These are phyloP conservation scores for Aethionema arabicum DNA, from an alignment of 345 rosid species.

Conservation along the genomic window DNA sequence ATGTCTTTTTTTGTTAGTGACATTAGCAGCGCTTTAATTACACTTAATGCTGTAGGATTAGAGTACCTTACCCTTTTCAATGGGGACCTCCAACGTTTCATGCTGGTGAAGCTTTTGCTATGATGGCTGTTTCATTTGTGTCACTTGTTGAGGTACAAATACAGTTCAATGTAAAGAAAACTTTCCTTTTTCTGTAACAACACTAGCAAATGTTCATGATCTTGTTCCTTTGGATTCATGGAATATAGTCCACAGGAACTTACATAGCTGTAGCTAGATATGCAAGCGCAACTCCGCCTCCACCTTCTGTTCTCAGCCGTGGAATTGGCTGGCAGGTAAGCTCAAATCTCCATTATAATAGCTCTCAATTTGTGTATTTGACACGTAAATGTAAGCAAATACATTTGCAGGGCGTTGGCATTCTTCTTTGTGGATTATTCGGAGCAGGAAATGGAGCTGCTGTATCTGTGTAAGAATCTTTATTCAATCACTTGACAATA, in stretches of 20 bases:
- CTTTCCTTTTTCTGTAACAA: constrained; percentile 1
- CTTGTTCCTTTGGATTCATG: constrained; percentile 26
- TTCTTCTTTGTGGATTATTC: constrained; percentile 85
- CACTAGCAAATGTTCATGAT: background rate
- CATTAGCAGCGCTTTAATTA: background rate
- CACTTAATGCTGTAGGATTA: constrained; percentile 57
- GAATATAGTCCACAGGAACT: constrained; percentile 83
- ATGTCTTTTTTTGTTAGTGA: constrained; percentile 6
- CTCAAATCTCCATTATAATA: background rate
- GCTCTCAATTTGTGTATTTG: background rate
- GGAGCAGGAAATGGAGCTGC: constrained; percentile 95
- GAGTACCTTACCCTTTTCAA: constrained; percentile 96
- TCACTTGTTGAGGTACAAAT: constrained; percentile 77
- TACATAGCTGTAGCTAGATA: constrained; percentile 82
- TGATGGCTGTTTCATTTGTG: constrained; percentile 93
- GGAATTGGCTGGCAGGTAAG: constrained; percentile 99
- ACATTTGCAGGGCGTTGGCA: constrained; percentile 69
- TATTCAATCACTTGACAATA: background rate
- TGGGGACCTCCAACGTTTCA: constrained; percentile 98
- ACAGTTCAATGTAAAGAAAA: background rate
- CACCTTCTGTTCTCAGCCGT: constrained; percentile 92
- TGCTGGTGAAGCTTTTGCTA: constrained; percentile 96
- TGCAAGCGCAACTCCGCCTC: constrained; percentile 91
- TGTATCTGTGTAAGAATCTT: constrained; percentile 70
- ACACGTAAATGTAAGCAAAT: background rate